Evolutionary conservation across 192 early-diverging fungal genomes (phyloP).

Genomic region (Backusella mclennaniae): DNA sequence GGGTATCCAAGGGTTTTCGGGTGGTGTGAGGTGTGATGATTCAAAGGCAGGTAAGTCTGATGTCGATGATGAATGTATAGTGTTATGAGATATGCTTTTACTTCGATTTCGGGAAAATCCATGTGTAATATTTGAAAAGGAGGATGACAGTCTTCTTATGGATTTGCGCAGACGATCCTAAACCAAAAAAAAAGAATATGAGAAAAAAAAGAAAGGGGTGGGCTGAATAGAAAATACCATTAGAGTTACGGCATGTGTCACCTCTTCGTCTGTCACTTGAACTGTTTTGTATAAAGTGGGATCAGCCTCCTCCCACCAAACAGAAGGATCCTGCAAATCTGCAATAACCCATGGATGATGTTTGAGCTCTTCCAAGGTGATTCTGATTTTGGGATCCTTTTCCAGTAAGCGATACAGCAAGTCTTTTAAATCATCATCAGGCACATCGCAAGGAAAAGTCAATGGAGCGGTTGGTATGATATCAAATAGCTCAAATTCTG

Average conservation of each 20-base stretch:
- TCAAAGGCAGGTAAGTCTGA: background rate
- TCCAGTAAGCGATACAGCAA: constrained; percentile 74
- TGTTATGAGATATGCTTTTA: background rate
- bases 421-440: constrained; percentile 54
- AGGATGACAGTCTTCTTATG: background rate
- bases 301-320: constrained; percentile 82
- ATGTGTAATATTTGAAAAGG: background rate
- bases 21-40: background rate
- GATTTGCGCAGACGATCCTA: background rate
- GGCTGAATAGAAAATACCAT: constrained; percentile 42
- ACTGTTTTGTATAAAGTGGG: constrained; percentile 67
- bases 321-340: constrained; percentile 61
- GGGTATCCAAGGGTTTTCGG: constrained; percentile 1
- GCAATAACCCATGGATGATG: constrained; percentile 86
- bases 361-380: constrained; percentile 88
- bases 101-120: background rate
- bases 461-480: constrained; percentile 77
- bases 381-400: constrained; percentile 80
- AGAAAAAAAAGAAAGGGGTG: background rate
- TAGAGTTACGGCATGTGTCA: constrained; percentile 66
- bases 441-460: constrained; percentile 41
- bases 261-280: constrained; percentile 85
- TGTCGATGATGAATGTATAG: constrained; percentile 3
- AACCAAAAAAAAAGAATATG: background rate
- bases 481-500: constrained; percentile 95